phyloP scores from a whole-genome alignment of 2,329 filamentous ascomycete species.

The Aspergillus fumigatus region DNA sequence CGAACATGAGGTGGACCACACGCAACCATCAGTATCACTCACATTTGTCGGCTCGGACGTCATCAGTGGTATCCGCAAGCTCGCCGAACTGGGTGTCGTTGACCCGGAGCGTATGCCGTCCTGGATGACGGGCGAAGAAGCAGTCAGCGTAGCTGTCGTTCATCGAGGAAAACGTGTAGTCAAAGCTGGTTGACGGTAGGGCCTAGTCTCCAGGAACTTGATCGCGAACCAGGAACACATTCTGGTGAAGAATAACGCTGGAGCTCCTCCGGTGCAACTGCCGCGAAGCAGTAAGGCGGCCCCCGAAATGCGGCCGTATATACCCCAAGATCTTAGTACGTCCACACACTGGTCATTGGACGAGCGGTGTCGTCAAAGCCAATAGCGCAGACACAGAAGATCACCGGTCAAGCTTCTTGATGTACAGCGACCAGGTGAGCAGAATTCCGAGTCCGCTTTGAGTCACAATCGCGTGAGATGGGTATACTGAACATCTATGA shows the following conservation, averaged over 20 bases:
- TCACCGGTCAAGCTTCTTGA: not conserved
- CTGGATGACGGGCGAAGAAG: slow-evolving; percentile 87
- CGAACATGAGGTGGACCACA: not conserved
- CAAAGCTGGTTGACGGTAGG: slow-evolving; percentile 15
- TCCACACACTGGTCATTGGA: not conserved
- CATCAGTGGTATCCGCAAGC: slow-evolving; percentile 71
- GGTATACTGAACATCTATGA: not conserved
- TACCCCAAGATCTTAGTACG: no score
- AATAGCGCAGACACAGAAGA: not conserved
- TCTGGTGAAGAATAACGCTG: not conserved
- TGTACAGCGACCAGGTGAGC: not conserved
- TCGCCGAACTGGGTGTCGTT: slow-evolving; percentile 69
- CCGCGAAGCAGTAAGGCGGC: not conserved
- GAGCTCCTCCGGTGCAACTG: not conserved
- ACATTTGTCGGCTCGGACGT: slow-evolving; percentile 73
- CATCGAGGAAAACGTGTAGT: slow-evolving; percentile 49
- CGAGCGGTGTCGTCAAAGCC: not conserved
- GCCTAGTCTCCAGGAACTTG: not conserved
- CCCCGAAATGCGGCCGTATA: no score
- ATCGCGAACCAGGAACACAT: not conserved
- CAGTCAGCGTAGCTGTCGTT: slow-evolving; percentile 68
- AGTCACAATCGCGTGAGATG: not conserved
- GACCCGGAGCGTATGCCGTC: slow-evolving; percentile 76
- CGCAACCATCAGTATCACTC: slow-evolving; percentile 40
- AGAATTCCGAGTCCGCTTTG: not conserved